These are phyloP conservation scores for Aciculosporium take DNA, from an alignment of 2,329 filamentous ascomycete genomes.

Conservation along the genomic window DNA sequence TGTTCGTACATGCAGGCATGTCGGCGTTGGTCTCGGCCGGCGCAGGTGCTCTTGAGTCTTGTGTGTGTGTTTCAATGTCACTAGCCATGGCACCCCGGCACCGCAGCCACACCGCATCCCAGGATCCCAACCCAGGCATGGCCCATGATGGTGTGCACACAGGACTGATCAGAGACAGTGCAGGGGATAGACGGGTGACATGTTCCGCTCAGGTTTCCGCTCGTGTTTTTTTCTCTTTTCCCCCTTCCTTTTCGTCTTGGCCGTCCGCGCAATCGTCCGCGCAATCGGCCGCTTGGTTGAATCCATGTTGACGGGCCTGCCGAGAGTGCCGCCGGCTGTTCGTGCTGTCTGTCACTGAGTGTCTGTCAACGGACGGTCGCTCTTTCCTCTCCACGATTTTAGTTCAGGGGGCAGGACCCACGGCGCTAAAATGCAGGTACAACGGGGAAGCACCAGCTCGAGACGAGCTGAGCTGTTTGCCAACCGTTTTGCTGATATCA, in stretches of 20 bases:
- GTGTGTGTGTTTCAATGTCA: no score
- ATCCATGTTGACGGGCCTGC: no score
- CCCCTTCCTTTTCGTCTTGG: no score
- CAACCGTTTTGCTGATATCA: no score
- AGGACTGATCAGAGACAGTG: neutral
- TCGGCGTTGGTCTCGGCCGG: neutral
- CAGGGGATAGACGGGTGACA: neutral
- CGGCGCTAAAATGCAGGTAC: conserved; percentile 14
- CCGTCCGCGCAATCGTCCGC: no score
- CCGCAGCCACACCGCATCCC: neutral
- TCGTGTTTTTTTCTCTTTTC: no score
- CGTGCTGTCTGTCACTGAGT: neutral
- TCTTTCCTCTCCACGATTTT: conserved; percentile 2
- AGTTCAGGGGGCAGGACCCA: conserved; percentile 6
- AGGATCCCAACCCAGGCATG: no score
- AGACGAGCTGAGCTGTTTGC: conserved; percentile 18
- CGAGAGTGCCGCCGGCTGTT: neutral
- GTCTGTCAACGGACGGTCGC: neutral
- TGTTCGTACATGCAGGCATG: neutral
- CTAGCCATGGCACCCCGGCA: no score
- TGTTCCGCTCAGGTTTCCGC: no score
- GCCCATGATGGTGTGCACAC: no score
- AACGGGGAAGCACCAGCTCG: conserved; percentile 11
- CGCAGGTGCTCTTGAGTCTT: neutral
- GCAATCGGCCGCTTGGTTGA: neutral